Percentiles rank a stretch among this genome's conserved stretches.
phyloP scores from a whole-genome alignment of 805 yeast genomes.

The Candida arabinofermentans region DNA sequence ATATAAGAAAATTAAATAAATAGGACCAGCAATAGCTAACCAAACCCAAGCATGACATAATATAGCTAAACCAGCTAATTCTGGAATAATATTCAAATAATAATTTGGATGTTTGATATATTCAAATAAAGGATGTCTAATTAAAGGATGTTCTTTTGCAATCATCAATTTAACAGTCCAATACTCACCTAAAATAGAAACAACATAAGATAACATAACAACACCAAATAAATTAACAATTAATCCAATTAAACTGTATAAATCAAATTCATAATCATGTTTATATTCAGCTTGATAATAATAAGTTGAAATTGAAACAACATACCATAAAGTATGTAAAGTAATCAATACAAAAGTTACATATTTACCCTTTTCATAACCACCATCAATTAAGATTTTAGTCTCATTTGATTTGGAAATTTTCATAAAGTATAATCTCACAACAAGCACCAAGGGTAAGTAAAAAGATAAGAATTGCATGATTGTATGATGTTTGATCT shows the following conservation, averaged over 20 bases:
- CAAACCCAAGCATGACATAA: conserved; percentile 10
- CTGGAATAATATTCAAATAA: conserved; percentile 12
- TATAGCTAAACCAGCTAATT: conserved; percentile 9
- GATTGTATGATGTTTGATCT: no score
- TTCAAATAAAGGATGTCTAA: conserved; percentile 11
- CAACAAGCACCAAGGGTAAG: background rate
- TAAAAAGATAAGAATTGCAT: conserved; percentile 2
- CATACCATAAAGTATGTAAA: conserved; percentile 9
- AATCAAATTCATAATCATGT: conserved; percentile 5
- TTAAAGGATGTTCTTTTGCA: conserved; percentile 13
- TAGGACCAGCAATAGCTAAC: conserved; percentile 6
- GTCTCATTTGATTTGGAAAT: conserved; percentile 10
- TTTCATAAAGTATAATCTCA: conserved; percentile 3
- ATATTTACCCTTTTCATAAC: conserved; percentile 10
- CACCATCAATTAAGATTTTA: conserved; percentile 9
- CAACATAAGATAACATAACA: conserved; percentile 6
- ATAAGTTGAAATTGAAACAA: conserved; percentile 1
- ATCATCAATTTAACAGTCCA: conserved; percentile 16
- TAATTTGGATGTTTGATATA: conserved; percentile 13
- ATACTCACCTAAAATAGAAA: conserved; percentile 8
- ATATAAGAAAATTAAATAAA: conserved; percentile 6
- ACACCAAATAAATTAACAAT: conserved; percentile 8
- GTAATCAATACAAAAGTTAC: conserved; percentile 3
- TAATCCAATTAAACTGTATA: conserved; percentile 1
- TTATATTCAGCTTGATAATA: background rate